phyloP scores from a whole-genome alignment of 2,329 filamentous ascomycete genomes.

The Xylogone sp. region DNA sequence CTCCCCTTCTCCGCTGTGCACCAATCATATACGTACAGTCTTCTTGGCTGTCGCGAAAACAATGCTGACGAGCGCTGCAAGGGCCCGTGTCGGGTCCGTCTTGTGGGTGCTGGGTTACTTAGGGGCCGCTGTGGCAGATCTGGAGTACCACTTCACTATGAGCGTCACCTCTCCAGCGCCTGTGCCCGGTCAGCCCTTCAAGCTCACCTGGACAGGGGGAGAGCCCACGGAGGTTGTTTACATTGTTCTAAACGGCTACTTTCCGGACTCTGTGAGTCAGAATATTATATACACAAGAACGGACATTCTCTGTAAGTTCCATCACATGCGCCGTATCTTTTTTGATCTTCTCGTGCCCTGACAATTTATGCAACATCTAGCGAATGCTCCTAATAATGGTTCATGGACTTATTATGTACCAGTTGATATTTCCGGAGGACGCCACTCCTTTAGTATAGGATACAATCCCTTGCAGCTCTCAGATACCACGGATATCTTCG shows the following conservation, averaged over 20 bases:
- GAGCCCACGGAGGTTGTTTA: slow-evolving; percentile 8
- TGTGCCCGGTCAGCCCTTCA: slow-evolving; percentile 9
- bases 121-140: background rate
- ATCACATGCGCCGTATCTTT: too few relatives aligned
- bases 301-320: slow-evolving; percentile 10
- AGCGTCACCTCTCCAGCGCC: slow-evolving; percentile 6
- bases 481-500: slow-evolving; percentile 8
- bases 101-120: background rate
- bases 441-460: slow-evolving; percentile 12
- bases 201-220: slow-evolving; percentile 12
- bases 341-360: too few relatives aligned
- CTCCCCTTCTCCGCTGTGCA: too few relatives aligned
- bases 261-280: slow-evolving; percentile 3
- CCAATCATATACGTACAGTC: too few relatives aligned
- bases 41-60: background rate
- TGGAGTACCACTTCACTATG: slow-evolving; percentile 7
- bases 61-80: background rate
- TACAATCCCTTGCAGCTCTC: slow-evolving; percentile 9
- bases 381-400: slow-evolving; percentile 13
- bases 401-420: slow-evolving; percentile 12
- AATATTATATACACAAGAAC: slow-evolving; percentile 7
- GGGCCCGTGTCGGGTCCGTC: too few relatives aligned
- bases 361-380: slow-evolving; percentile 3
- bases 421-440: slow-evolving; percentile 4
- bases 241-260: slow-evolving; percentile 10